Evolutionary conservation across 176 grass and related monocot genomes (phyloP).

Genomic region (Elymus sibiricus): DNA sequence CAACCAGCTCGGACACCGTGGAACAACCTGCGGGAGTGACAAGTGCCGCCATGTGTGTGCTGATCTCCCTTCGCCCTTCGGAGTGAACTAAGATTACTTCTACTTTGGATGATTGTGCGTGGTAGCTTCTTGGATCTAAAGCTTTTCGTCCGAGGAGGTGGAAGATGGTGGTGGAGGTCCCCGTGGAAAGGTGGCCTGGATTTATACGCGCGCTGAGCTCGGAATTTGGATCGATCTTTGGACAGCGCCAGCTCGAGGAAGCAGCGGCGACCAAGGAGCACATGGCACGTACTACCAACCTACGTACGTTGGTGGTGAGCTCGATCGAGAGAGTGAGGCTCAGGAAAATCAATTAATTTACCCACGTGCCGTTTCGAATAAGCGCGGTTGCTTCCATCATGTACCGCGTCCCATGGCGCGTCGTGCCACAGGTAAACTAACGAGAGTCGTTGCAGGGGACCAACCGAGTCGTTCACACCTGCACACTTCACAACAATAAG

Average conservation of each 20-base stretch:
- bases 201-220: neutral
- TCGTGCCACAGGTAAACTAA: neutral
- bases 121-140: neutral
- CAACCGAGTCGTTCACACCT: neutral
- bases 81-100: no score
- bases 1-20: conserved; percentile 20
- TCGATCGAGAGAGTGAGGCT: neutral
- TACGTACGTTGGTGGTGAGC: no score
- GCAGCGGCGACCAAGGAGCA: neutral
- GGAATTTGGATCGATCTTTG: neutral
- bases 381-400: neutral
- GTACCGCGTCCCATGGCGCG: neutral
- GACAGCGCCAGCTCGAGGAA: neutral
- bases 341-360: neutral
- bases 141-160: neutral
- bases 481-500: neutral
- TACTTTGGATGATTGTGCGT: neutral
- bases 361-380: neutral
- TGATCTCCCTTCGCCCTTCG: no score
- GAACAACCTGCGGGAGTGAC: neutral
- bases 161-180: neutral
- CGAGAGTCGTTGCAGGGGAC: neutral
- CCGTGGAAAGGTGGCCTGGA: neutral
- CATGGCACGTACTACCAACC: neutral
- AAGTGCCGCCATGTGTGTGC: conserved; percentile 9